Base-by-base conservation (phyloP, 129 eudicot genomes). In the Gnaphalium uliginosum region DNA sequence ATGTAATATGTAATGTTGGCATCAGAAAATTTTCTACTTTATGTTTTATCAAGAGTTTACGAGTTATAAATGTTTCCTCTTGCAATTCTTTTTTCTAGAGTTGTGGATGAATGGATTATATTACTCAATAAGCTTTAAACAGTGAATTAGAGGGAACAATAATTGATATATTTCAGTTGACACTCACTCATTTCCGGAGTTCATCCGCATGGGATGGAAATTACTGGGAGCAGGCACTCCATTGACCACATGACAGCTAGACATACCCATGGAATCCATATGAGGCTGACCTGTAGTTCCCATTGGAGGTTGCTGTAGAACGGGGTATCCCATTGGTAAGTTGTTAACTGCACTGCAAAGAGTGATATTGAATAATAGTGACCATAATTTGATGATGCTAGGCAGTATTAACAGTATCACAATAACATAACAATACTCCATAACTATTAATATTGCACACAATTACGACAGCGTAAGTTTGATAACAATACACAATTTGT, bases 321-420 rank as follows among this genome's bases (percentile, higher is more conserved):
- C 97, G 6, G 98, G 98, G 84, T 94, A 94, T 57, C 98, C 98
- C 91, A 94, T 90, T 1, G 98, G 98, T 77, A 94, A 81, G 77
- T 90, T 93, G 92, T 88, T 89, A 84, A 87, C 98, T 94, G 98
- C 89, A 84, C 90, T 85, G 87, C 82, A 85, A 78, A 89, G 75
- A 76, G 78, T 66, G 70, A 78, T 65, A 73, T 53, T 76, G 64
- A 82, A 81, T 79, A 84, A 79, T 73, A 80, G 69, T 66, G 66
- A 80, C 57, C 69, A 77, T 23, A 68, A 66, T 30, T 23, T 39
- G 60, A 60, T 18, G 26, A 29, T 18, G n/a, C 29, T 22, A 75
- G 7, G 11, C 27, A 25, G 43, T 30, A 56, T 19, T 15, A 63
- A 46, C 56, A 63, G 30, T 61, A 53, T 53, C 59, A 53, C 8